Evolutionary conservation across 1,139 yeast species (phyloP).

Genomic region (Diutina catenulata): DNA sequence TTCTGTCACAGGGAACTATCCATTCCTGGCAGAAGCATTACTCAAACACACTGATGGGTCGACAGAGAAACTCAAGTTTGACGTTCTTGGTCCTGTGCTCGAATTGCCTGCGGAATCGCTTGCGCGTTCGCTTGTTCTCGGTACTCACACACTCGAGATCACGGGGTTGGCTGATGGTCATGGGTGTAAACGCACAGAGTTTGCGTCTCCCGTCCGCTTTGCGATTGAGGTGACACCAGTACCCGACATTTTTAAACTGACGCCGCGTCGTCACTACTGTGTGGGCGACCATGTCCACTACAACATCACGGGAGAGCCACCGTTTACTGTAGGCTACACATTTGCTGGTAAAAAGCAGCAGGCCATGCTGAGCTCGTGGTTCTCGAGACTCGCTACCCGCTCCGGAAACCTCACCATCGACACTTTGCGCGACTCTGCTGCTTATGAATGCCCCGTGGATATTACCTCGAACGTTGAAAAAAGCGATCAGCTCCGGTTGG

Average conservation of each 20-base stretch:
- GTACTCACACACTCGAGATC: constrained; percentile 1
- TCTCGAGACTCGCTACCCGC: constrained; percentile 63
- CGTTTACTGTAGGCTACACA: constrained; percentile 62
- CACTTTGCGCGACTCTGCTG: constrained; percentile 65
- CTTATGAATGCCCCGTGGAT: constrained; percentile 55
- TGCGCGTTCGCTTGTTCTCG: not conserved
- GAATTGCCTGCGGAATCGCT: not conserved
- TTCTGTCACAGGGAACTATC: not conserved
- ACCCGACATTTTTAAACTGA: constrained; percentile 45
- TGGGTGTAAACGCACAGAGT: constrained; percentile 49
- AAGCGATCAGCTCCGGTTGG: constrained; percentile 32
- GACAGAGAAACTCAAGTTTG: too few species aligned
- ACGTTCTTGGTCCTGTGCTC: not conserved
- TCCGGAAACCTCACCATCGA: constrained; percentile 66
- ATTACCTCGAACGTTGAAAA: constrained; percentile 31
- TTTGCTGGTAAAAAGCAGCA: constrained; percentile 54
- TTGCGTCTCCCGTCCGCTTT: constrained; percentile 22
- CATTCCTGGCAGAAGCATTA: not conserved
- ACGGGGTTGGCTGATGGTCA: constrained; percentile 43
- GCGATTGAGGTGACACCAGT: constrained; percentile 59
- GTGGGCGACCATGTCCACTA: constrained; percentile 86
- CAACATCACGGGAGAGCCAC: constrained; percentile 67
- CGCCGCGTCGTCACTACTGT: constrained; percentile 46
- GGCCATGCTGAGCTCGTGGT: constrained; percentile 43
- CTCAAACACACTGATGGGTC: not conserved